These are phyloP conservation scores for Penicillium glabrum DNA, from an alignment of 2,329 filamentous ascomycete species.

Conservation along the genomic window DNA sequence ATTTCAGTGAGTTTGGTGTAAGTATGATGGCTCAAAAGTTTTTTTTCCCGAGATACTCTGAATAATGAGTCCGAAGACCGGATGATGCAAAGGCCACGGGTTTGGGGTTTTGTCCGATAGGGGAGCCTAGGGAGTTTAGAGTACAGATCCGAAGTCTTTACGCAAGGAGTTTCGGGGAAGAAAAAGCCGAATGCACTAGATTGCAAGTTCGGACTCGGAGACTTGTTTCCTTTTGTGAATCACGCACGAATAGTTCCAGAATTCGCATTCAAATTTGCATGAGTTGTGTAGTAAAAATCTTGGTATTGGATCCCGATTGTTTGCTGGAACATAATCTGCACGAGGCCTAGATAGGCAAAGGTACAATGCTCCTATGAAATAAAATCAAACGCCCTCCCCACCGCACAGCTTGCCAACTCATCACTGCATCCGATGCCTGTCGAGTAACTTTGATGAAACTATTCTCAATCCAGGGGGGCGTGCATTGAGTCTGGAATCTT, in stretches of 20 bases:
- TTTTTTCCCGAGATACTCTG: not conserved
- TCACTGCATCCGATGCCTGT: conserved; percentile 65
- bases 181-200: not conserved
- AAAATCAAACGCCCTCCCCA: conserved; percentile 13
- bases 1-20: not conserved
- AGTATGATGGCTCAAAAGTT: not conserved
- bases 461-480: conserved; percentile 3
- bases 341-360: conserved; percentile 20
- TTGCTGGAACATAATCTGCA: conserved; percentile 15
- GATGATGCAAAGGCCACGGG: not conserved
- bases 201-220: conserved; percentile 10
- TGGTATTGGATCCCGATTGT: conserved; percentile 1
- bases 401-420: conserved; percentile 66
- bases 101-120: not conserved
- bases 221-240: not conserved
- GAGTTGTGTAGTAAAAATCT: not conserved
- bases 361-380: not conserved
- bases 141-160: not conserved
- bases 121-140: conserved; percentile 12
- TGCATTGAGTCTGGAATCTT: conserved; percentile 3
- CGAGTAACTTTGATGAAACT: conserved; percentile 24
- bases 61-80: not conserved
- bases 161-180: conserved; percentile 10
- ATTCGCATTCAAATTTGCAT: not conserved
- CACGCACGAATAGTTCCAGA: not conserved